Percentiles rank a stretch among this genome's conserved stretches.
phyloP scores from a whole-genome alignment of 148 eudicot genomes.

The Limonium bicolor region DNA sequence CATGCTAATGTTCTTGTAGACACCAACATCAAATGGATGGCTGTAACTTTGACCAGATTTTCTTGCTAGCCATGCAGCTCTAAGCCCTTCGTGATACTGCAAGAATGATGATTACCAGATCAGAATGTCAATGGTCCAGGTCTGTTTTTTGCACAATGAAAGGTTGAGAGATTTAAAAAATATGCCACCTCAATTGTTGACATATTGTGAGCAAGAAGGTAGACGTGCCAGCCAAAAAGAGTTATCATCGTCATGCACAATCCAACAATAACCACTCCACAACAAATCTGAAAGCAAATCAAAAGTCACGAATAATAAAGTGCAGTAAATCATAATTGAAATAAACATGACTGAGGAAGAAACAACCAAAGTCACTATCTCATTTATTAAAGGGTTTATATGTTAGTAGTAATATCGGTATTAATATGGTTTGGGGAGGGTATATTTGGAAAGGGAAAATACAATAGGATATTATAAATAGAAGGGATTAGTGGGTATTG shows the following conservation, averaged over 20 bases:
- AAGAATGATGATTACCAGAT: not conserved
- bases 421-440: too few relatives aligned
- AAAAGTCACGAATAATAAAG: not conserved
- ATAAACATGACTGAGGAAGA: not conserved
- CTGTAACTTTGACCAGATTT: conserved; percentile 48
- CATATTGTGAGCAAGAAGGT: conserved; percentile 41
- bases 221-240: conserved; percentile 51
- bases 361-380: not conserved
- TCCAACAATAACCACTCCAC: conserved; percentile 17
- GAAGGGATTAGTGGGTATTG: too few relatives aligned
- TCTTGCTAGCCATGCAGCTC: conserved; percentile 51
- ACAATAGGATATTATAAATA: too few relatives aligned
- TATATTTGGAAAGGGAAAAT: too few relatives aligned
- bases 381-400: too few relatives aligned
- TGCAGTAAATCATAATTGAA: not conserved
- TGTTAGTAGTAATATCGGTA: too few relatives aligned
- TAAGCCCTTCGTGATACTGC: conserved; percentile 37
- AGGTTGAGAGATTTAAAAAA: not conserved
- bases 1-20: conserved; percentile 36
- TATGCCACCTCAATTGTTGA: conserved; percentile 71
- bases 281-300: conserved; percentile 24
- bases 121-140: not conserved
- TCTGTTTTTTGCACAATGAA: not conserved
- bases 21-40: conserved; percentile 54
- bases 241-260: conserved; percentile 29